Percentiles rank a stretch among this genome's conserved stretches.
phyloP scores from a whole-genome alignment of 768 basidiomycete genomes.

The Leccinum longicurvipes region DNA sequence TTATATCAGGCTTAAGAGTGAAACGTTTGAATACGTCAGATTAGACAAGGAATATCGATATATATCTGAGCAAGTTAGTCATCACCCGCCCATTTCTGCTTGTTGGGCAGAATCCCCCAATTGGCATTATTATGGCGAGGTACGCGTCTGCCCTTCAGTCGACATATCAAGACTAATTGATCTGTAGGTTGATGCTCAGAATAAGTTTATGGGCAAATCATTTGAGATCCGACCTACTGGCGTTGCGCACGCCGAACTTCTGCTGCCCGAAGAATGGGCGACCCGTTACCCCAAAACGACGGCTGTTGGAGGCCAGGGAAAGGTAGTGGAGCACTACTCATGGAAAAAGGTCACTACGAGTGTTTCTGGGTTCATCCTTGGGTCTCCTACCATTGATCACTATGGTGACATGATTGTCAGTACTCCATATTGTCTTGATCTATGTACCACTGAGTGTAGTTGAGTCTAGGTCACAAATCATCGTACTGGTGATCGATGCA shows the following conservation, averaged over 20 bases:
- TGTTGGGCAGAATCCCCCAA: slow-evolving; percentile 89
- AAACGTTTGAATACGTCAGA: slow-evolving; percentile 93
- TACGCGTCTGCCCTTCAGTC: slow-evolving; percentile 18
- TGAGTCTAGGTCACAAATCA: slow-evolving; percentile 70
- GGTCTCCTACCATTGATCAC: slow-evolving; percentile 84
- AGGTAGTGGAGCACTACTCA: slow-evolving; percentile 85
- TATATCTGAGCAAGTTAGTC: slow-evolving; percentile 93
- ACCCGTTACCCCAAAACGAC: slow-evolving; percentile 59
- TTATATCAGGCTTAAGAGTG: slow-evolving; percentile 46
- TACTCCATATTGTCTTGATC: slow-evolving; percentile 15
- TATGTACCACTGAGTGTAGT: slow-evolving; percentile 1
- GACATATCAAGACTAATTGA: not conserved
- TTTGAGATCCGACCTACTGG: slow-evolving; percentile 97
- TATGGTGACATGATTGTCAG: slow-evolving; percentile 92
- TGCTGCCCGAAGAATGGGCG: slow-evolving; percentile 65
- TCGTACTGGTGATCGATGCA: slow-evolving; percentile 81
- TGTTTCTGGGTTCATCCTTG: slow-evolving; percentile 91
- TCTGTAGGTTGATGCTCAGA: slow-evolving; percentile 86
- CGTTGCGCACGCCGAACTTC: slow-evolving; percentile 83
- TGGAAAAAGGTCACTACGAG: slow-evolving; percentile 95
- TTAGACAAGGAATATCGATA: slow-evolving; percentile 89
- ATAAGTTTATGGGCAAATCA: slow-evolving; percentile 93
- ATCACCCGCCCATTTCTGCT: slow-evolving; percentile 95
- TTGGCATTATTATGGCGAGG: slow-evolving; percentile 92
- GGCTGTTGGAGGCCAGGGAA: slow-evolving; percentile 40